Evolutionary conservation across 2,329 filamentous ascomycete species (phyloP).

Genomic region (Diaporthe citri): DNA sequence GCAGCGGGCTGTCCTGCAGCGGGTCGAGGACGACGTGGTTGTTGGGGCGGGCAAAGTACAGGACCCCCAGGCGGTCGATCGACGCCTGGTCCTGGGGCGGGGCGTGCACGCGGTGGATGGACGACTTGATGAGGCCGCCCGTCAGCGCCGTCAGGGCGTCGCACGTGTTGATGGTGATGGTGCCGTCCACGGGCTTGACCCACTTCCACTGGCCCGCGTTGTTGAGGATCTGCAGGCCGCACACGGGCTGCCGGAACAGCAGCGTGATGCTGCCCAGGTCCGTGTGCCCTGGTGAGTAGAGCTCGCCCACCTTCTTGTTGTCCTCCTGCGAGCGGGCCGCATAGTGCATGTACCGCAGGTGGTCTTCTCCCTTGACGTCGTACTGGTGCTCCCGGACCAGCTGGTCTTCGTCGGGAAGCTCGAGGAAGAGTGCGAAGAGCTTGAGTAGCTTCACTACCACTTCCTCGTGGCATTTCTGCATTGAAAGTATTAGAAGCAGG

Average conservation of each 20-base stretch:
- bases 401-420: conserved; percentile 70
- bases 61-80: conserved; percentile 54
- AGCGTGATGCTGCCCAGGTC: conserved; percentile 69
- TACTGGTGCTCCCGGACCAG: conserved; percentile 69
- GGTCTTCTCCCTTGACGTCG: conserved; percentile 68
- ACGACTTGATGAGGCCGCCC: conserved; percentile 60
- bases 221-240: conserved; percentile 66
- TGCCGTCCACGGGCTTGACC: conserved; percentile 62
- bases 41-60: conserved; percentile 59
- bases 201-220: conserved; percentile 63
- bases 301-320: conserved; percentile 56
- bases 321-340: conserved; percentile 62
- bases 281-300: conserved; percentile 65
- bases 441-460: conserved; percentile 69
- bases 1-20: conserved; percentile 52
- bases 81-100: conserved; percentile 48
- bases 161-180: conserved; percentile 64
- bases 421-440: conserved; percentile 71
- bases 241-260: conserved; percentile 70
- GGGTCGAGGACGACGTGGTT: conserved; percentile 55
- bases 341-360: conserved; percentile 74
- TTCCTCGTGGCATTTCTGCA: conserved; percentile 61
- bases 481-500: neutral
- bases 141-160: conserved; percentile 63
- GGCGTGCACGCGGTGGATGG: conserved; percentile 52